Percentiles rank a stretch among this genome's conserved stretches.
Conservation (phyloP, 768 basidiomycete species). For the Antrodiella citrinella region DNA sequence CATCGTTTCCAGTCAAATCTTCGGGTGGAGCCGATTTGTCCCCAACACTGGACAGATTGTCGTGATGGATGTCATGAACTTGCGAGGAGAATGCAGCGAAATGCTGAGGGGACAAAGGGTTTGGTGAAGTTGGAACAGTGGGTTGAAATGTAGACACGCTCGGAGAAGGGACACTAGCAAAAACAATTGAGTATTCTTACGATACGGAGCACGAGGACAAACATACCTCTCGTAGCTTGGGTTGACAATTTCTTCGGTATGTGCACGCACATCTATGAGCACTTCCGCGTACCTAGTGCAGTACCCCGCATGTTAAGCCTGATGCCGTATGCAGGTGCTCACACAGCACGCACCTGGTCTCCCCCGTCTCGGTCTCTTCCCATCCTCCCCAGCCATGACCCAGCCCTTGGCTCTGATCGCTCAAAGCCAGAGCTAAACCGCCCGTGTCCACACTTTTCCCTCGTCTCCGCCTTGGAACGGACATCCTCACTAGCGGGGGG, state of each 20-base stretch:
- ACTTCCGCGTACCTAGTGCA: conserved; percentile 63
- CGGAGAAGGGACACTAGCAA: not conserved
- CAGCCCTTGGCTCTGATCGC: conserved; percentile 35
- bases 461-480: not conserved
- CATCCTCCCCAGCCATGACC: conserved; percentile 69
- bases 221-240: not conserved
- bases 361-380: conserved; percentile 39
- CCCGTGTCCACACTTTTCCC: conserved; percentile 74
- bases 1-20: no score
- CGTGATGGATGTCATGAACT: no score
- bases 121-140: not conserved
- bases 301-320: conserved; percentile 14
- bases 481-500: not conserved
- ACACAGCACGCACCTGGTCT: conserved; percentile 37
- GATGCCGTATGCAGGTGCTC: conserved; percentile 5
- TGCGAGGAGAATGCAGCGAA: no score
- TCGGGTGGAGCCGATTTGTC: no score
- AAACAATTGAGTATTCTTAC: conserved; percentile 17
- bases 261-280: conserved; percentile 75
- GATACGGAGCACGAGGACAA: conserved; percentile 17
- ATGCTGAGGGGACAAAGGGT: not conserved
- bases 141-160: conserved; percentile 20
- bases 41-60: no score
- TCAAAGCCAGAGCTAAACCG: conserved; percentile 75
- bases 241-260: conserved; percentile 67